Evolutionary conservation across 75 land plant genomes (phyloP).

Genomic region (Cryptomeria japonica): DNA sequence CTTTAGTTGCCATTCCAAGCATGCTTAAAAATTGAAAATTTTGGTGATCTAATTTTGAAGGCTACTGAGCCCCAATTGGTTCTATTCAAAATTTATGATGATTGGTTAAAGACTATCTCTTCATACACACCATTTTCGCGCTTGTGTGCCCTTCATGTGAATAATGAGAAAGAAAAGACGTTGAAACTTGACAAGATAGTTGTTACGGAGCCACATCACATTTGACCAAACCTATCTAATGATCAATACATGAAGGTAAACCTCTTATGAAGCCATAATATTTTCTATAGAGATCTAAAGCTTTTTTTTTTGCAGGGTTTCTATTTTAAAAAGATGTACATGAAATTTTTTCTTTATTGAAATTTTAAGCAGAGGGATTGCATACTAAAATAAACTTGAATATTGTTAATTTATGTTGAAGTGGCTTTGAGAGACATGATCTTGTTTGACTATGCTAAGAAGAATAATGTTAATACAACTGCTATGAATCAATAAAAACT

Average conservation of each 20-base stretch:
- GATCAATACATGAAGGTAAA: too few species aligned
- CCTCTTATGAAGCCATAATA: background rate
- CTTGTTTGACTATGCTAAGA: conserved; percentile 97
- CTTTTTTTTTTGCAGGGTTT: conserved; percentile 4
- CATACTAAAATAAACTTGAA: background rate
- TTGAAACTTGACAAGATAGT: conserved; percentile 96
- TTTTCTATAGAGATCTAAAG: background rate
- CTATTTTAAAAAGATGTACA: background rate
- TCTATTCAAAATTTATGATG: too few species aligned
- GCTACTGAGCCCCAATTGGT: too few species aligned
- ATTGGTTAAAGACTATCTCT: too few species aligned
- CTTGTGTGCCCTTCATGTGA: too few species aligned
- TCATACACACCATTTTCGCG: too few species aligned
- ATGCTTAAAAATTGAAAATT: too few species aligned
- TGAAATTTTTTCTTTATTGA: background rate
- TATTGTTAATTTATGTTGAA: conserved; percentile 61
- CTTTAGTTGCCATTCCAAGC: too few species aligned
- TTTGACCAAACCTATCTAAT: conserved; percentile 98
- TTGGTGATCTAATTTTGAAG: too few species aligned
- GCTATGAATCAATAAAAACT: conserved; percentile 97
- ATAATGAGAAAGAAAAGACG: conserved; percentile 97
- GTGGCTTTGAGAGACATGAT: conserved; percentile 98
- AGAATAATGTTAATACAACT: conserved; percentile 98
- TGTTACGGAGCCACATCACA: conserved; percentile 94
- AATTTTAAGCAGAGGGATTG: too few species aligned